A percentile compares a stretch with the other conserved stretches of the same genome.
Evolutionary conservation across 108 stramenopile genomes (phyloP).

Genomic region (Pseudonitzschia pungens): DNA sequence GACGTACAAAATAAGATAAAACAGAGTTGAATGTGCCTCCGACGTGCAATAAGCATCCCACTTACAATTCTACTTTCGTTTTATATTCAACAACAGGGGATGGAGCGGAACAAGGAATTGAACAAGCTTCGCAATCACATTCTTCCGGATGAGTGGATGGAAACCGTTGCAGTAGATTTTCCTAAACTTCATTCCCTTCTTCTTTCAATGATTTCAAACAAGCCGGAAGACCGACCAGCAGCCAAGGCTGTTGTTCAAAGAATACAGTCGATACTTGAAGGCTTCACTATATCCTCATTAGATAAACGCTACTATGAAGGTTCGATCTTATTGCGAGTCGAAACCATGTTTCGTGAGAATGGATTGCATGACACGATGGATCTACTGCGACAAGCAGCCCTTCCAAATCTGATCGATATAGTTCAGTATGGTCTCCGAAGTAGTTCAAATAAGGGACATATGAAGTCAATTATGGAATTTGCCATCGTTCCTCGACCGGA

Average conservation of each 20-base stretch:
- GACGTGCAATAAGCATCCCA: background rate
- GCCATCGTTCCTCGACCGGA: constrained; percentile 34
- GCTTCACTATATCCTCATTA: constrained; percentile 70
- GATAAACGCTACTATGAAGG: constrained; percentile 56
- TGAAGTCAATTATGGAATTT: constrained; percentile 46
- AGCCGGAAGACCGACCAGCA: constrained; percentile 61
- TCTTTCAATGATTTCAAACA: constrained; percentile 63
- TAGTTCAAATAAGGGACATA: constrained; percentile 33
- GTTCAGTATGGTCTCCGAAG: constrained; percentile 76
- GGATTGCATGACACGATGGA: constrained; percentile 62
- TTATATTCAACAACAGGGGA: constrained; percentile 36
- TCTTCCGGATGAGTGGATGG: constrained; percentile 68
- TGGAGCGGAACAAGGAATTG: constrained; percentile 63
- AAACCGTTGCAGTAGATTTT: constrained; percentile 46
- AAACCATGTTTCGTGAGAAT: constrained; percentile 60
- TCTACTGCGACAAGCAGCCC: constrained; percentile 54
- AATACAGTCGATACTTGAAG: constrained; percentile 65
- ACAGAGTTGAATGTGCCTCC: background rate
- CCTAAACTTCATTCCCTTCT: constrained; percentile 63
- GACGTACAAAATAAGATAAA: background rate
- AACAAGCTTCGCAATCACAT: constrained; percentile 41
- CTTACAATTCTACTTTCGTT: background rate
- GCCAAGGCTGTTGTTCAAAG: constrained; percentile 50
- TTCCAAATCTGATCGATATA: constrained; percentile 45
- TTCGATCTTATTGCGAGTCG: constrained; percentile 68